Conservation (phyloP, 1,139 yeast genomes). For the Protomyces arabidopsidicola region DNA sequence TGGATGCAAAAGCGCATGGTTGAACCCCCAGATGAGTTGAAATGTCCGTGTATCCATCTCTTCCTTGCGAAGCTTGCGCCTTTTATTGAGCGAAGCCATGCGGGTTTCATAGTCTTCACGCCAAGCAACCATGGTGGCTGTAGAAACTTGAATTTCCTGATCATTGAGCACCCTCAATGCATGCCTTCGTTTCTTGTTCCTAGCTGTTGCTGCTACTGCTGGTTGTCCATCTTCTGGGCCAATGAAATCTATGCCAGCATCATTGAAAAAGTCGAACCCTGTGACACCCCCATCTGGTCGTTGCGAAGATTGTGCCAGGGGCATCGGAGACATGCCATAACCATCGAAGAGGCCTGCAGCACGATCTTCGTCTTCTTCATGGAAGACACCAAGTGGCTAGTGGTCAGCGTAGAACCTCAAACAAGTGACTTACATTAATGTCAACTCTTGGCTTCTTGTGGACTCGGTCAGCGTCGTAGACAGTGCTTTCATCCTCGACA, state of each 20-base stretch:
- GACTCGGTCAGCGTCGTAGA: neutral
- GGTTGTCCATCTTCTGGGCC: neutral
- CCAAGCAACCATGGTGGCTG: neutral
- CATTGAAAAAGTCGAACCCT: neutral
- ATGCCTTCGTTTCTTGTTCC: neutral
- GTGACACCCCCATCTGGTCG: neutral
- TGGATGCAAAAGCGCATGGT: neutral
- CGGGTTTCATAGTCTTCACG: neutral
- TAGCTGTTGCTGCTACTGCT: neutral
- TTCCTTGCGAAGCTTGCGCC: neutral
- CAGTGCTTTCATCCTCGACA: neutral
- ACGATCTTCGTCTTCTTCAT: neutral
- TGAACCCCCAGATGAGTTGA: neutral
- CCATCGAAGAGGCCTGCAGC: neutral
- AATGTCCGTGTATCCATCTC: neutral
- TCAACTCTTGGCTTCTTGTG: neutral
- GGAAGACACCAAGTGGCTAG: neutral
- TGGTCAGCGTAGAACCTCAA: neutral
- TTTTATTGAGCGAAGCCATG: neutral
- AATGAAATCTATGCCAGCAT: neutral
- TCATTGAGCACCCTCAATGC: neutral
- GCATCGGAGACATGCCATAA: neutral
- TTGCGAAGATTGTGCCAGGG: neutral
- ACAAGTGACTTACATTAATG: neutral
- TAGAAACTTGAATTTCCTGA: neutral